Base-by-base conservation (phyloP, 192 early-diverging fungal genomes). In the Coemansia biformis region DNA sequence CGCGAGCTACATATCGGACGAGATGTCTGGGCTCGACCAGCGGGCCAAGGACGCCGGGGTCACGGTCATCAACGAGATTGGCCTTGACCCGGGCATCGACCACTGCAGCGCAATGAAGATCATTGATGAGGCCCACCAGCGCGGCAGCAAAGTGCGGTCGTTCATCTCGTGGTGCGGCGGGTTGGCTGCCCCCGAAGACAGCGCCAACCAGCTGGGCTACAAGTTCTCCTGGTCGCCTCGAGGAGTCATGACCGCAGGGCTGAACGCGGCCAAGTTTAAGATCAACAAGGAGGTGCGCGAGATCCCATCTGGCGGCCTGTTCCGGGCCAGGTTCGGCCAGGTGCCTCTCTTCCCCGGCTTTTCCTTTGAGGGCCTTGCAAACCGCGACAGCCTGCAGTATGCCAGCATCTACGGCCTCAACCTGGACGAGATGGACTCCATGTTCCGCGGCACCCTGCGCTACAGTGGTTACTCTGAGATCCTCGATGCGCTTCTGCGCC, bases 131-230 rank as follows among this genome's bases (percentile, higher is more conserved):
- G 90, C 89, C 24, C 84, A 90, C 39, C 59, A 64, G 3, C 66
- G 78, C 21, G 90, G 90, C 14, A 84, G 85, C 16, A 77, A 71
- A 23, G 49, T 86, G 23, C 66, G 57, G 18, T 92, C 91, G 3
- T 98, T 98, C 55, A 81, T 92, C 33, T 96, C 92, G 22, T 98
- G 90, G 88, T 98, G 96, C 48, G 93, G 96, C 33, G 93, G 96
- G 1, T 67, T 98, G 13, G 86, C 91, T 0, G 91, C 92, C 9
- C 96, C 96, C 11, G 96, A 99, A 55, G 75, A 78, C 34, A 93
- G 90, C 42, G 72, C 85, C 59, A 95, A 93, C 44, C 90, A 93
- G 34, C 67, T 99, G 13, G 91, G 84, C 14, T 88, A 96, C 79
- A 96, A 98, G 55, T 98, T 98, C 62, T 87, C 85, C 33, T 96